A percentile compares a stretch with the other conserved stretches of the same genome.
Evolutionary conservation across 345 rosid genomes (phyloP).

Genomic region (sweet orange (Citrus sinensis)): DNA sequence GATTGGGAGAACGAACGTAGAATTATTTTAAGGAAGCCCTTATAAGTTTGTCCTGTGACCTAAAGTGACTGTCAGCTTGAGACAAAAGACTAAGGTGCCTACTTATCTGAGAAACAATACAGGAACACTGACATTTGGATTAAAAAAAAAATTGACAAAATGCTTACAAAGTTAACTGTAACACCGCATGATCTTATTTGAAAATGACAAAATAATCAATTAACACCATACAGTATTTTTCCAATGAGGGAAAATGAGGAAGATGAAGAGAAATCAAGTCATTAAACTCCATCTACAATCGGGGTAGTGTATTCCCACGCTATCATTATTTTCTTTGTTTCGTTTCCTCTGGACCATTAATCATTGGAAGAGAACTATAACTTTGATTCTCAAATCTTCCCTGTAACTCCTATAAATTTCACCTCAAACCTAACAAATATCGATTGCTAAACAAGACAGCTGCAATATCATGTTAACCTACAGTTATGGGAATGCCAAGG

Average conservation of each 20-base stretch:
- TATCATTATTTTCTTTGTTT: not conserved
- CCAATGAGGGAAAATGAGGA: not conserved
- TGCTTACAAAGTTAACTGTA: too few species aligned
- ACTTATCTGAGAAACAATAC: not conserved
- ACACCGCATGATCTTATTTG: too few species aligned
- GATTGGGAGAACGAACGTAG: not conserved
- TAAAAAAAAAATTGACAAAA: too few species aligned
- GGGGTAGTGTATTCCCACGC: not conserved
- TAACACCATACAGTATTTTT: too few species aligned
- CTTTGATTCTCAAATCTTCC: not conserved
- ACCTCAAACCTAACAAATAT: not conserved
- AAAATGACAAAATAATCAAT: too few species aligned
- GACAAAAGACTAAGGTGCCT: not conserved
- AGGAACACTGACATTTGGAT: too few species aligned
- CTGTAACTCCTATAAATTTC: not conserved
- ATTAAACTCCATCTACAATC: not conserved
- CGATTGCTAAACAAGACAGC: not conserved
- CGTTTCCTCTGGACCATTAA: not conserved
- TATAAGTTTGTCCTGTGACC: not conserved
- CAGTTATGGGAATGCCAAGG: not conserved
- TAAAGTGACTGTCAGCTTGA: not conserved
- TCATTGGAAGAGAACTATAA: not conserved
- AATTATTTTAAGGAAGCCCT: not conserved
- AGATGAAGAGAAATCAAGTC: not conserved
- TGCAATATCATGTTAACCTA: not conserved